Base-by-base conservation (phyloP, 2,329 filamentous ascomycete genomes). In the Lanzia echinophila region DNA sequence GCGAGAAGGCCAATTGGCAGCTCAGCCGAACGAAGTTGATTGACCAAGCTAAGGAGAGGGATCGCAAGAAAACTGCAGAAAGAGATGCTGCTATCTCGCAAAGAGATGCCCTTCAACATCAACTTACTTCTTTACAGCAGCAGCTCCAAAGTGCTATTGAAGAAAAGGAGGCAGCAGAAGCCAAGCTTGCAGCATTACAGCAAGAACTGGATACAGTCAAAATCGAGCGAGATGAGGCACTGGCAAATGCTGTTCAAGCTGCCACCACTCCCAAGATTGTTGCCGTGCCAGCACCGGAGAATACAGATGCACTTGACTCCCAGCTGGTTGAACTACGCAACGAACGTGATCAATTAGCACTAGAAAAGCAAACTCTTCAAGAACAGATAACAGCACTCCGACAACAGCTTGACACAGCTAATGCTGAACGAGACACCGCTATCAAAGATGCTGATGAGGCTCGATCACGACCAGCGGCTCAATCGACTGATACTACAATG, bases 281-380 rank as follows among this genome's bases (percentile, higher is more conserved):
- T 73, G 53, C 75, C 71, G 47, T 64, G 64, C 17, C 73, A 65
- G 59, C 71, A 74, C 31, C 76, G 75, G 67, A 86, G 73, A 70
- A 79, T 63, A 65, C 75, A 5, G 60, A 69, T 8, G 69, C 73
- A 46, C 65, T 79, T 17, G 75, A 82, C 57, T 71, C 74, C 57
- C 74, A 82, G 57, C 70, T 83, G 7, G 60, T 67, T 2, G 67
- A 73, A 41, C 67, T 75, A 13, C 76, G 72, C 20, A 79, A 83
- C 60, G 81, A 91, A 61, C 77, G 94, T 10, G 82, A 84, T 42
- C 75, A 75, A 1, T 78, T 85, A 50, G 83, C 73, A 6, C 74
- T 82, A 10, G 84, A 94, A 67, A 90, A 88, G 68, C 76, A 83
- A 17, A 75, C 75, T 2, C 75, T 88, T n/a, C 81, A 89, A 59